A percentile compares a stretch with the other conserved stretches of the same genome.
Evolutionary conservation across 164 flowering plant species (phyloP).

Genomic region (Amborella trichopoda): DNA sequence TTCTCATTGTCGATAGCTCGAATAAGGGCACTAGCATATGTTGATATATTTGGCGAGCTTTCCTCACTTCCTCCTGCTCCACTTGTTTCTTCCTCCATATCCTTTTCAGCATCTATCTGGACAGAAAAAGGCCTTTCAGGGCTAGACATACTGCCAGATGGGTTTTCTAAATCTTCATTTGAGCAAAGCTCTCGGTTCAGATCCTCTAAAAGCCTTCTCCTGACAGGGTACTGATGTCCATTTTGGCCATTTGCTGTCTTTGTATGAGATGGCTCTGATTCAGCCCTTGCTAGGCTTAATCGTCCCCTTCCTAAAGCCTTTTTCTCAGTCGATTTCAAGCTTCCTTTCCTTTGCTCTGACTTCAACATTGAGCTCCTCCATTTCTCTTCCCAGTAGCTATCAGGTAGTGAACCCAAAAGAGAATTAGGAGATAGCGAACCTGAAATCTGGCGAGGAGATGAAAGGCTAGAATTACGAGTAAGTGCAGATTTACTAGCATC

Average conservation of each 20-base stretch:
- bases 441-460: constrained; percentile 10
- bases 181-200: constrained; percentile 48
- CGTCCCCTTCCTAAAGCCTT: constrained; percentile 35
- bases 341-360: constrained; percentile 17
- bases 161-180: constrained; percentile 35
- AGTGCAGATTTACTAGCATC: constrained; percentile 24
- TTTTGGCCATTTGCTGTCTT: constrained; percentile 19
- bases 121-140: constrained; percentile 10
- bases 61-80: constrained; percentile 35
- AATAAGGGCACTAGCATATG: constrained; percentile 37
- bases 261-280: constrained; percentile 51
- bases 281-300: constrained; percentile 42
- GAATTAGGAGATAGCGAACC: constrained; percentile 46
- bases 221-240: constrained; percentile 24
- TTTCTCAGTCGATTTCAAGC: constrained; percentile 20
- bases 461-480: constrained; percentile 35
- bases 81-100: constrained; percentile 11
- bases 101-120: constrained; percentile 9
- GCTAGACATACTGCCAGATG: too few relatives aligned
- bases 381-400: constrained; percentile 93
- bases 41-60: constrained; percentile 45
- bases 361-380: constrained; percentile 59
- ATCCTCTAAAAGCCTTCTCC: constrained; percentile 72
- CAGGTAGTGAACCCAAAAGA: constrained; percentile 44
- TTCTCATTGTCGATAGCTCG: constrained; percentile 37